Evolutionary conservation across 148 eudicot species (phyloP), one percentile per base, ranked within the genome.

Genomic region (Rhododendron henanense): DNA sequence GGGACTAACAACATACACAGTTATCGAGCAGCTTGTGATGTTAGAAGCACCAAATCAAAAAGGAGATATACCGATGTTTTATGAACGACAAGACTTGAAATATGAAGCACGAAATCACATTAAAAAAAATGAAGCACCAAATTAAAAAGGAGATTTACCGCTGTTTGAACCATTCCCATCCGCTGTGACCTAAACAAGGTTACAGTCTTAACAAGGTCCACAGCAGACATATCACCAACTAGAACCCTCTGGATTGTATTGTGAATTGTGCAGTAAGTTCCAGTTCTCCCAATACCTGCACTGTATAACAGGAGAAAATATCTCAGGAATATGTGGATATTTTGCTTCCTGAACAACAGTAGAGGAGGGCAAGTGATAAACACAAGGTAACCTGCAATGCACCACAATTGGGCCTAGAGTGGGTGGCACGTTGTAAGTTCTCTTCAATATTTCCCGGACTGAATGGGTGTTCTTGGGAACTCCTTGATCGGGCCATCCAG

Each of bases 231-330:
- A 86, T 97, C 99, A 81, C 99, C 99, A 23, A 85, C 87, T 59
- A 97, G 85, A 84, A 97, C 89, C 89, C 98, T 93, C 75, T 94
- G 98, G 89, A 97, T 85, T 37, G 97, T 87, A 81, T 97, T 93
- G 84, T 97, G 95, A 89, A 95, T 90, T 7, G 92, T 87, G 84
- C 99, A 95, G 81, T 97, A 97, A 78, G 99, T 93, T 78, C 99
- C 99, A 23, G 99, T 97, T 88, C 98, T 95, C 78, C 99, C 99
- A 88, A 97, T 97, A 90, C 99, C 99, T 88, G 98, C 99, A 91
- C 99, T 95, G 95, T 63, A 78, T 84, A 81, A 83, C 21, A 82
- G 86, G 80, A 81, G 83, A 74, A 81, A 77, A 79, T 78, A 82
- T 55, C 47, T 88, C 79, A 89, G 88, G 85, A 41, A 18, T 81